These are phyloP conservation scores for Boeremia exigua DNA, from an alignment of 2,329 filamentous ascomycete genomes.

Conservation along the genomic window DNA sequence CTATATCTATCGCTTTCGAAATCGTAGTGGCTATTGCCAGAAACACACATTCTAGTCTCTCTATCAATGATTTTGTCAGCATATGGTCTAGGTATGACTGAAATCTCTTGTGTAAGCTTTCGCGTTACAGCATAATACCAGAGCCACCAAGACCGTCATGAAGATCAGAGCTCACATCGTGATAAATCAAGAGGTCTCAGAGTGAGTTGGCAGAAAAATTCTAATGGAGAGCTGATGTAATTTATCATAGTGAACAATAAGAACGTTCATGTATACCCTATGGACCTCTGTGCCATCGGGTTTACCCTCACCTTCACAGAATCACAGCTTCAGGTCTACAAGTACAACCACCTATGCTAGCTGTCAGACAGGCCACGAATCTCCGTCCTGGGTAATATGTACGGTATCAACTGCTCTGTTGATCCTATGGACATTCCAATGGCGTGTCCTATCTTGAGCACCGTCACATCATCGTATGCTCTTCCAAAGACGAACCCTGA, in stretches of 20 bases:
- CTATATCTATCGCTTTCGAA: too few species aligned
- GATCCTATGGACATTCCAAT: slow-evolving; percentile 6
- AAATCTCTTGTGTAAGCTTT: too few species aligned
- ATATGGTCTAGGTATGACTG: too few species aligned
- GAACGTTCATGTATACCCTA: neutral
- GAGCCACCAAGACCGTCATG: neutral
- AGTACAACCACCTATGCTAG: neutral
- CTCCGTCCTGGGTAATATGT: slow-evolving; percentile 1
- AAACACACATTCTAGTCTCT: too few species aligned
- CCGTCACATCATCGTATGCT: slow-evolving; percentile 8
- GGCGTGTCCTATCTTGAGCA: slow-evolving; percentile 11
- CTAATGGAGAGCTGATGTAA: neutral
- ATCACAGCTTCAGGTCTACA: neutral
- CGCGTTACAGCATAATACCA: too few species aligned
- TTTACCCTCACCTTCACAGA: neutral
- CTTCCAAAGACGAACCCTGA: slow-evolving; percentile 18
- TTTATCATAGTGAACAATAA: neutral
- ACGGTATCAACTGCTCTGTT: slow-evolving; percentile 2
- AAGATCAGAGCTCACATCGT: neutral
- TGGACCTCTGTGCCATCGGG: neutral
- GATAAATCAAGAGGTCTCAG: neutral
- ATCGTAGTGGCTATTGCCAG: too few species aligned
- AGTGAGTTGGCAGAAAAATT: neutral
- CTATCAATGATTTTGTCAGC: too few species aligned
- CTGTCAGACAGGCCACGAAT: neutral